Base-by-base conservation (phyloP, 805 yeast species). In the Monosporozyma siamensis region DNA sequence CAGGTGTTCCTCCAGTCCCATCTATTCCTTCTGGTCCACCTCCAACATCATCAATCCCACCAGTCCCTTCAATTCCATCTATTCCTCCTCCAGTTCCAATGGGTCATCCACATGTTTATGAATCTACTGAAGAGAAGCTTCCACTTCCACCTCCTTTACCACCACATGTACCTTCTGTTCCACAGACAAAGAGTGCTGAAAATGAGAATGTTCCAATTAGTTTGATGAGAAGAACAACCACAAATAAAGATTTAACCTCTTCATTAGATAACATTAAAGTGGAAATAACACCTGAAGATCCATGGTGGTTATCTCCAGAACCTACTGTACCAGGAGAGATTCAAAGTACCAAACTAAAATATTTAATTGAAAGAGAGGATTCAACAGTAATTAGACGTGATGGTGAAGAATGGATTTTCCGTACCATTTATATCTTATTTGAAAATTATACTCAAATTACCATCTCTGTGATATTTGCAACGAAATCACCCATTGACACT, bases 351-450 rank as follows among this genome's bases (percentile, higher is more conserved):
- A 55, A 54, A n/a, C 29, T 53, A 11, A 59, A 56, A 36, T 58
- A 46, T 39, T 66, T 75, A 14, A 77, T 62, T 57, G 95, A 87
- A 58, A 72, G 78, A 18, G 95, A 87, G 44, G 74, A 76, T 22
- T 66, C 71, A 44, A 54, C 56, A 11, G 64, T 80, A 6, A 50
- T 50, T 11, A 83, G 82, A 53, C 74, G 95, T 50, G 75, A 76
- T 10, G 75, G 75, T 20, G 65, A 77, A 34, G 49, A 47, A 2
- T 47, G 65, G 41, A 63, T 69, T 4, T 67, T 74, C 48, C 70
- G 82, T 42, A 88, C 82, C 48, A 78, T 82, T 49, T 86, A 85
- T 55, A 68, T 87, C 11, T 62, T 88, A 32, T 80, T 78, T 59
- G 77, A 74, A 46, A 94, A 85, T 56, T 77, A 81, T 50, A 75